Base-by-base conservation (phyloP, 352 stramenopile species). In the Phytophthora palmivora region DNA sequence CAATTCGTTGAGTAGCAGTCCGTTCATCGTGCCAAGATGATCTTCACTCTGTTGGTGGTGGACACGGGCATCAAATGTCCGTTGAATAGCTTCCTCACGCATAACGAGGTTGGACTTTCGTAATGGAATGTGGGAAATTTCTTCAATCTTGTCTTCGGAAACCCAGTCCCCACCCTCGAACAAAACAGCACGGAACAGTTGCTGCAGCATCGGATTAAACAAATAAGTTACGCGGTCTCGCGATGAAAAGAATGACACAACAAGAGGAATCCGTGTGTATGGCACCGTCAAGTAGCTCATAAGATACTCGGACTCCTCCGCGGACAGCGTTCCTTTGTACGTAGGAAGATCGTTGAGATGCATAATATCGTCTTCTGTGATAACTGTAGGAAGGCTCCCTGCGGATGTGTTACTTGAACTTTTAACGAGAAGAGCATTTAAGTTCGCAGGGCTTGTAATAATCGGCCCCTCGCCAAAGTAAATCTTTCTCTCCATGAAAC, bases 201-300 rank as follows among this genome's bases (percentile, higher is more conserved):
- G 80, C 58, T 96, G 89, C 2, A 98, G 63, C 42, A 86, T 67
- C 14, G 81, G 78, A 53, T 93, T 93, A 50, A 96, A 95, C 22
- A 97, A 65, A 62, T 97, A 96, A 26, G 88, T 95, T 18, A 96
- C 82, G 12, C 90, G 85, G 48, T 97, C 89, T 38, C 89, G 75
- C 11, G 87, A 96, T 6, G 97, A 89, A 57, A 99, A 99, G 59
- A 99, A 99, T 41, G 98, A 94, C 8, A 98, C 72, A 26, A 99
- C 88, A 5, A 99, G 84, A 30, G 98, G 98, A 63, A 99, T 99
- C 18, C 97, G 74, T 26, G 98, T 93, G 65, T 99, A 99, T 26
- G 98, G 98, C 8, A 98, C 98, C 5, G 98, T 99, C 51, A 99
- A 86, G 71, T 99, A 99, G 67, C 98, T 97, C 57, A 99, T 90